Base-by-base conservation (phyloP, 306 rosid genomes). In the Sicyos baderoa region DNA sequence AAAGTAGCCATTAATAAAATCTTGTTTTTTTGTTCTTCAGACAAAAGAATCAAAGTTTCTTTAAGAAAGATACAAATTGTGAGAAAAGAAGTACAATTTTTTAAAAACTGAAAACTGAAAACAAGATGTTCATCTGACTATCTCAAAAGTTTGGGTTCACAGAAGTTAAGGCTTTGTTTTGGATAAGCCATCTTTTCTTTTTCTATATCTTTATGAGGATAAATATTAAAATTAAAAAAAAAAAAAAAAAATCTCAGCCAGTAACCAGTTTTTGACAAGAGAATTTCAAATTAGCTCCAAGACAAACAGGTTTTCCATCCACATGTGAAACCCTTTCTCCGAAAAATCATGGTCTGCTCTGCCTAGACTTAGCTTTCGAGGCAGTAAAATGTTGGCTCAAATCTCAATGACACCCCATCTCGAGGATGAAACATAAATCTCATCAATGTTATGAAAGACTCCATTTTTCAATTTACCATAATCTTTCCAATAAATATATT, bases 341-440 rank as follows among this genome's bases (percentile, higher is more conserved):
- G 13, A 66, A 66, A 40, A 66, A 66, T 47, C 53, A 65, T 44
- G 54, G 70, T 45, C 70, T 14, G 45, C 9, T 45, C 70, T 14
- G 45, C 9, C 45, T 29, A 29, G 35, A 29, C 35, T 29, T 29
- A 29, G 35, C 35, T 29, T 29, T 29, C 35, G 53, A 82, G 74
- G 73, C 77, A 72, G 54, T 70, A 74, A 42, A 32, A 67, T 67
- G 80, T 37, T 11, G 80, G 76, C 76, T 76, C 91, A 74, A 22
- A 87, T 86, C 82, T 82, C 87, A 78, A 72, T 74, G 73, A 27
- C 18, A 4, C 47, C 53, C 29, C 53, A 82, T 77, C 81, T 67
- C 68, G 53, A 65, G 77, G 19, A 65, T 6, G 68, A 1, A 49
- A 32, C 68, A 40, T 61, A 35, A 61, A 35, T 32, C 45, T n/a